Percentiles rank a stretch among this genome's conserved stretches.
phyloP scores from a whole-genome alignment of 768 basidiomycete genomes.

The Suillus ampliporus region DNA sequence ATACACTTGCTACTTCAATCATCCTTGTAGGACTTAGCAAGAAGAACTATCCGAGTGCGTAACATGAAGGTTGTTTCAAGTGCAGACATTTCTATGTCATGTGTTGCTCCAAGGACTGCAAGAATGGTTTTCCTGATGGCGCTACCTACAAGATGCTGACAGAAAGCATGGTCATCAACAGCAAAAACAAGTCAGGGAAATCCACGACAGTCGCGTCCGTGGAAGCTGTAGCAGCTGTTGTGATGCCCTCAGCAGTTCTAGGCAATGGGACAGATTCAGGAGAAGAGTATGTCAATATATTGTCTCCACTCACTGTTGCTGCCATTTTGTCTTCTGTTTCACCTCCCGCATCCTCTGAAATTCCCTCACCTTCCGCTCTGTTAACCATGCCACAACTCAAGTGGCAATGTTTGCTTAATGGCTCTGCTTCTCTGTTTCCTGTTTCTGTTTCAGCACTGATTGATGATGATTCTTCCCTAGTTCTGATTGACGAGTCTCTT shows the following conservation, averaged over 20 bases:
- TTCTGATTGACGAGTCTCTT: constrained; percentile 35
- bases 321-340: too few species aligned
- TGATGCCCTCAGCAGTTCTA: constrained; percentile 17
- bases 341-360: too few species aligned
- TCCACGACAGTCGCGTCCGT: too few species aligned
- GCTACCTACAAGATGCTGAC: constrained; percentile 23
- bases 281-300: constrained; percentile 14
- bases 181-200: constrained; percentile 1
- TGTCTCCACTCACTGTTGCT: too few species aligned
- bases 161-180: not conserved
- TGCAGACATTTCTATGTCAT: constrained; percentile 16
- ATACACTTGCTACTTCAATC: too few species aligned
- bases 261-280: constrained; percentile 16
- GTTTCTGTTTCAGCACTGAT: constrained; percentile 22
- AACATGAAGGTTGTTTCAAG: constrained; percentile 33
- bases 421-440: not conserved
- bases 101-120: constrained; percentile 16
- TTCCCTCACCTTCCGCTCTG: too few species aligned
- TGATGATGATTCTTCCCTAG: constrained; percentile 37
- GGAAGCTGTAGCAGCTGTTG: not conserved
- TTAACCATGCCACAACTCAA: constrained; percentile 4
- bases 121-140: constrained; percentile 22
- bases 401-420: constrained; percentile 11
- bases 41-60: too few species aligned
- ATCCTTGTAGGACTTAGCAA: too few species aligned